Evolutionary conservation across 352 stramenopile species (phyloP), one percentile per base, ranked within the genome.

Genomic region (Phytophthora brassicae): DNA sequence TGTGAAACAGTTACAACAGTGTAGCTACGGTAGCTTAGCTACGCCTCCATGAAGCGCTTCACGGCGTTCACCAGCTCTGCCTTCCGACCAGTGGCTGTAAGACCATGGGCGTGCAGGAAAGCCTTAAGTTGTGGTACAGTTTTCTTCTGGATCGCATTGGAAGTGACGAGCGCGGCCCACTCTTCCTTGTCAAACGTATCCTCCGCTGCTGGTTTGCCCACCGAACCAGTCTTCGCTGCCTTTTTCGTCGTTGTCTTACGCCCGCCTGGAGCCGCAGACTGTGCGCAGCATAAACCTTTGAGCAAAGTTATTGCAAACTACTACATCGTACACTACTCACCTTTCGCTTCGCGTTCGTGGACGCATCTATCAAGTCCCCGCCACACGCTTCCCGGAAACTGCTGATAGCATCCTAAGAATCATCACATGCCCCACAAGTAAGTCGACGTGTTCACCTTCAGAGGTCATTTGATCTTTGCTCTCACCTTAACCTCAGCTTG

Each of bases 81-180:
- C 59, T 94, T 94, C 6, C 75, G 76, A 9, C 86, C 84, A 0
- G 64, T 58, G 9, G 71, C 59, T 12, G 72, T 26, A 7, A 86
- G 50, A 4, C 64, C 68, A 23, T 93, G 75, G 2, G 72, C 74
- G 0, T 77, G 63, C 2, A 92, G 61, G 28, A 94, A 92, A 1
- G 62, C 72, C 43, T 92, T 92, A 51, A 94, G 62, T 56, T 92
- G 72, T 39, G 67, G 54, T 0, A 94, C 67, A 0, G 77, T 90
- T 53, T 92, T 92, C 72, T 90, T 92, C 36, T 88, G 72, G 20
- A 92, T 79, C 2, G 64, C 54, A 41, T 81, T 70, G 13, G 72
- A 77, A 4, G 70, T 56, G 4, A 84, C 60, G 17, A 92, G 72
- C 3, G 58, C 58, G 0, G 56, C 47, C 83, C 84, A 94, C 24